These are phyloP conservation scores for Neodidymelliopsis sp. DNA, from an alignment of 2,329 filamentous ascomycete genomes.

Conservation along the genomic window DNA sequence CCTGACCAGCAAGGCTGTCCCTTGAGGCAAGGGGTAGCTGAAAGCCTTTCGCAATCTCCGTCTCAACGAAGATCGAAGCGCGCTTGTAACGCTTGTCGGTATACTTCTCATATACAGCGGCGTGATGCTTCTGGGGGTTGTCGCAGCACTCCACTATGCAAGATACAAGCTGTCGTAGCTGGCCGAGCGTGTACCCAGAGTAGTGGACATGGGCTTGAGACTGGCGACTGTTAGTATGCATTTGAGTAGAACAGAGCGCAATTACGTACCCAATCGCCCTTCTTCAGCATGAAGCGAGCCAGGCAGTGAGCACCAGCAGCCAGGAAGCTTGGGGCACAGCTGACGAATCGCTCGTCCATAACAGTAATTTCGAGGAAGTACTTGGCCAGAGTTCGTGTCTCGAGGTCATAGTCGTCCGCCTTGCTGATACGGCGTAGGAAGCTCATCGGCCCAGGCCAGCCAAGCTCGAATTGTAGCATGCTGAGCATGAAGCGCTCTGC, in stretches of 20 bases:
- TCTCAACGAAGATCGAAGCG: conserved; percentile 80
- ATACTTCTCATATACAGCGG: conserved; percentile 92
- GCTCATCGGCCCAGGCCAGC: conserved; percentile 99
- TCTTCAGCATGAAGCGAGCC: conserved; percentile 84
- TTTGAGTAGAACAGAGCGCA: not conserved
- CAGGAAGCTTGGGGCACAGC: conserved; percentile 86
- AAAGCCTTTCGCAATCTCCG: conserved; percentile 71
- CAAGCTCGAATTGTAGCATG: conserved; percentile 94
- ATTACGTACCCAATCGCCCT: conserved; percentile 86
- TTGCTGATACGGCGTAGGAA: conserved; percentile 97
- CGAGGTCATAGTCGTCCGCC: conserved; percentile 95
- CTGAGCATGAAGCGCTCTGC: conserved; percentile 98
- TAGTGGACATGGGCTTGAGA: conserved; percentile 86
- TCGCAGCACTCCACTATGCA: conserved; percentile 90
- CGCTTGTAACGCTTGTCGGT: conserved; percentile 85
- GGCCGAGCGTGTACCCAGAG: conserved; percentile 88
- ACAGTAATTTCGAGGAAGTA: conserved; percentile 97
- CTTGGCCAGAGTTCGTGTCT: conserved; percentile 94
- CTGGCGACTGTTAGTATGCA: conserved; percentile 59
- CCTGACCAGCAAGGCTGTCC: conserved; percentile 46
- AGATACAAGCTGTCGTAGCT: conserved; percentile 78
- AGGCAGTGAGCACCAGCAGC: conserved; percentile 93
- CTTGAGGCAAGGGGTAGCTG: conserved; percentile 53
- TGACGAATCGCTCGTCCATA: conserved; percentile 98
- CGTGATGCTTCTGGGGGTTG: conserved; percentile 79